phyloP scores from a whole-genome alignment of 2,329 filamentous ascomycete species.

The Epichloe coenophiala region DNA sequence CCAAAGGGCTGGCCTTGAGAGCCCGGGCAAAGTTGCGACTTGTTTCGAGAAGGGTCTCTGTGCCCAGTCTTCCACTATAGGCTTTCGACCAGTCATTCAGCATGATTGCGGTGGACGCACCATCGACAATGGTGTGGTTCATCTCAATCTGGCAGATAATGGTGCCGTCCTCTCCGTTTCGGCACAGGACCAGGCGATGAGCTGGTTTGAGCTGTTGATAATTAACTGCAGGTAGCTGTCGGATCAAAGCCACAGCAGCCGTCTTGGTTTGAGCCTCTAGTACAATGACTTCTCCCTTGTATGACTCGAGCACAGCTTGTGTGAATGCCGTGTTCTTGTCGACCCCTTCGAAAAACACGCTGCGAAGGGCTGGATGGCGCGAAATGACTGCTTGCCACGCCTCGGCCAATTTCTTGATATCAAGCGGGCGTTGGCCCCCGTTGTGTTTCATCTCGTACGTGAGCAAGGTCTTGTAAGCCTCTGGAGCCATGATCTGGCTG shows the following conservation, averaged over 20 bases:
- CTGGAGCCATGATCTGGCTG: constrained; percentile 13
- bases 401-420: constrained; percentile 3
- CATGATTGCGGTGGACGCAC: constrained; percentile 13
- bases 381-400: constrained; percentile 8
- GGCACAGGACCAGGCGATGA: constrained; percentile 1
- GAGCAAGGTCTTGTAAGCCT: constrained; percentile 10
- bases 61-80: neutral
- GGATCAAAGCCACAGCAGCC: neutral
- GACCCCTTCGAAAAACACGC: constrained; percentile 3
- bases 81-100: constrained; percentile 4
- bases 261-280: neutral
- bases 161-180: neutral
- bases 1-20: neutral
- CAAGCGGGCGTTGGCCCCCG: neutral
- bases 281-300: neutral
- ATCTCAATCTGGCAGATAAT: constrained; percentile 18
- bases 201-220: constrained; percentile 1
- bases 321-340: constrained; percentile 2
- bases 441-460: constrained; percentile 7
- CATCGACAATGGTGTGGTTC: constrained; percentile 22
- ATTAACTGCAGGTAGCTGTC: neutral
- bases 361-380: constrained; percentile 7
- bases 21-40: constrained; percentile 3
- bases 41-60: neutral
- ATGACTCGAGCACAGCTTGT: constrained; percentile 3